Percentiles rank a stretch among this genome's conserved stretches.
These are phyloP conservation scores for Huntiella savannae DNA, from an alignment of 2,329 filamentous ascomycete genomes.

Conservation along the genomic window DNA sequence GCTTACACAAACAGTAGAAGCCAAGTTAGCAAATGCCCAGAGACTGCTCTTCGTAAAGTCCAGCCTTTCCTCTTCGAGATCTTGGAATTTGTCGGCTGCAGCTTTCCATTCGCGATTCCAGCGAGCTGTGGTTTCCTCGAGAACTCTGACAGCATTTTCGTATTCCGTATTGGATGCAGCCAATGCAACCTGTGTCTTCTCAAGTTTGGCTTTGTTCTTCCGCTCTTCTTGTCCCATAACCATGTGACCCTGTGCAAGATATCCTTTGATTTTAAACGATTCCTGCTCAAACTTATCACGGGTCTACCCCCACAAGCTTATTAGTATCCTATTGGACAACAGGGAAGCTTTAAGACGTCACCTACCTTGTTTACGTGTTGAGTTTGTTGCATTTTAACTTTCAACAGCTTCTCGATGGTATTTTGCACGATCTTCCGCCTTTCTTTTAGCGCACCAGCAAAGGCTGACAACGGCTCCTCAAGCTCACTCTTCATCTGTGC, in stretches of 20 bases:
- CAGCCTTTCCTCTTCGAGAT: slow-evolving; percentile 87
- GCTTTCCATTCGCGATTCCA: slow-evolving; percentile 99
- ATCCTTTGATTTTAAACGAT: slow-evolving; percentile 94
- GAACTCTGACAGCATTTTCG: slow-evolving; percentile 73
- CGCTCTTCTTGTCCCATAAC: slow-evolving; percentile 98
- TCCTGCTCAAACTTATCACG: slow-evolving; percentile 94
- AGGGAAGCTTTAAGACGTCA: not conserved
- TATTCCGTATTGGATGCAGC: slow-evolving; percentile 85
- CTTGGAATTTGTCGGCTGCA: slow-evolving; percentile 96
- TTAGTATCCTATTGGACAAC: not conserved
- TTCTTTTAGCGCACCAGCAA: slow-evolving; percentile 90
- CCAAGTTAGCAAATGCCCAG: slow-evolving; percentile 95
- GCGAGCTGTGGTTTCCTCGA: slow-evolving; percentile 84
- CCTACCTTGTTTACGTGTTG: slow-evolving; percentile 73
- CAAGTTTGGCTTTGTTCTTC: slow-evolving; percentile 95
- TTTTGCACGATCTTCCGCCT: slow-evolving; percentile 88
- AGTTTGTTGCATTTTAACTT: slow-evolving; percentile 84
- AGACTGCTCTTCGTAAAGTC: slow-evolving; percentile 96
- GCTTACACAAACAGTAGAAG: slow-evolving; percentile 92
- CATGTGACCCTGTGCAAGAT: slow-evolving; percentile 96
- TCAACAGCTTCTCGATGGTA: slow-evolving; percentile 84
- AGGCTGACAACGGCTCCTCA: slow-evolving; percentile 81
- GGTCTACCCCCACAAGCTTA: slow-evolving; percentile 31
- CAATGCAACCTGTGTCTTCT: slow-evolving; percentile 94
- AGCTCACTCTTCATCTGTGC: slow-evolving; percentile 90